Evolutionary conservation across 192 early-diverging fungal species (phyloP), one percentile per base, ranked within the genome.

Genomic region (Coemansia sp.): DNA sequence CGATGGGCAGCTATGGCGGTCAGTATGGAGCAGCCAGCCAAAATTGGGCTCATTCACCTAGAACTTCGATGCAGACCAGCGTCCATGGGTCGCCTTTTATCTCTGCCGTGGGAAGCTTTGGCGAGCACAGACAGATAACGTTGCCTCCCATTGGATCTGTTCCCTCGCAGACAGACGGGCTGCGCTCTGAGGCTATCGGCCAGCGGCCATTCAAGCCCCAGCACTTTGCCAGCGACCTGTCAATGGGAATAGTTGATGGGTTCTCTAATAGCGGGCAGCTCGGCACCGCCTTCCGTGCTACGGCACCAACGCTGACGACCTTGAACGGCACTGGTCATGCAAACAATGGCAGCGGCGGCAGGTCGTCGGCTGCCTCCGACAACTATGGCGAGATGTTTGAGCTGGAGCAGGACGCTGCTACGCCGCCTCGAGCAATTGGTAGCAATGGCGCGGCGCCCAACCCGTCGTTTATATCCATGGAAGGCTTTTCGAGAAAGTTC

Each of bases 361-460:
- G 66, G 10, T 81, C 79, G 16, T 81, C 79, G 50, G 56, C 64
- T 0, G 60, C 79, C 14, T 81, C 79, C 0, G 79, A 81, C 48
- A 58, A 72, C 62, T 64, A 67, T 20, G 79, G 67, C 40, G 79
- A 81, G 13, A 43, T 76, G 67, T 81, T 81, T 70, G 79, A 81
- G 73, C 67, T 81, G 37, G 79, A 81, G 43, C 69, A 71, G 35
- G 79, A 81, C 21, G 36, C 14, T 9, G 59, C 73, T 24, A 14
- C 35, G 9, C 62, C 60, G 13, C 35, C 46, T 3, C 66, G 56
- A 42, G 5, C 40, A 7, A 35, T 38, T 60, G 48, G 36, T 59
- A 66, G 50, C 58, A 71, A 43, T 43, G 45, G 35, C 0, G 11
- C 66, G 11, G 63, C 73, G n/a, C 67, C 69, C 16, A 74, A 80